Evolutionary conservation across 2,329 filamentous ascomycete species (phyloP), one percentile per base, ranked within the genome.

Genomic region (Nemania abortiva): DNA sequence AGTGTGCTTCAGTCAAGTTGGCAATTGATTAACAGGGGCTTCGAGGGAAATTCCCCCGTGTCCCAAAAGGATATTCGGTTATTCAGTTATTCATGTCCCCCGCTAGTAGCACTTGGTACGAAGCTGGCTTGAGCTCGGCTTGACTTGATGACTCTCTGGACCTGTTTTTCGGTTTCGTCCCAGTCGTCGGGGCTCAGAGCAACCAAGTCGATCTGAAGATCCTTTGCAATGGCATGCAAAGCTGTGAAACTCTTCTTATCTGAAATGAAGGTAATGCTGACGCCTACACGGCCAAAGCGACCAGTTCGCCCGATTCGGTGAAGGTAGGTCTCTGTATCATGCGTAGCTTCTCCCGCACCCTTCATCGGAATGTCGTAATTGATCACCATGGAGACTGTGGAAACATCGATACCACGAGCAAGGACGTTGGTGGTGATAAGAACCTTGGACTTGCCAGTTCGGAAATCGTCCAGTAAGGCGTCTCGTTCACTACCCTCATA

Each of bases 371-470:
- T 92, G 75, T 94, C 92, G 82, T 99, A 99, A 85, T 99, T 99
- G 85, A 99, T 94, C 63, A 99, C 96, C 91, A 99, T 96, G 10
- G 94, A 97, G 15, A 99, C 96, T 31, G 83, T 97, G 81, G 79
- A 98, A 84, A 90, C 88, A 78, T 99, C 96, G 76, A 99, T 98
- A 79, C 96, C 96, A 78, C 96, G 94, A 9, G 96, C 93, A 67
- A 99, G 88, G 45, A 99, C 95, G 78, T 99, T 99, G 74, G 96
- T 99, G 1, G 96, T 97, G 78, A 99, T 98, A 70, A 99, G 90
- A 9, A 99, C 96, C 84, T 99, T 99, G 77, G 94, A 94, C 68
- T 91, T 88, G 47, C 95, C 95, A 53, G 84, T 88, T 67, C 96
- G 91, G 88, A 99, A 99, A 66, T 92, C 88, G 77, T 95, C 90